phyloP scores from a whole-genome alignment of 163 green algal species.

The Scenedesmus sp. region DNA sequence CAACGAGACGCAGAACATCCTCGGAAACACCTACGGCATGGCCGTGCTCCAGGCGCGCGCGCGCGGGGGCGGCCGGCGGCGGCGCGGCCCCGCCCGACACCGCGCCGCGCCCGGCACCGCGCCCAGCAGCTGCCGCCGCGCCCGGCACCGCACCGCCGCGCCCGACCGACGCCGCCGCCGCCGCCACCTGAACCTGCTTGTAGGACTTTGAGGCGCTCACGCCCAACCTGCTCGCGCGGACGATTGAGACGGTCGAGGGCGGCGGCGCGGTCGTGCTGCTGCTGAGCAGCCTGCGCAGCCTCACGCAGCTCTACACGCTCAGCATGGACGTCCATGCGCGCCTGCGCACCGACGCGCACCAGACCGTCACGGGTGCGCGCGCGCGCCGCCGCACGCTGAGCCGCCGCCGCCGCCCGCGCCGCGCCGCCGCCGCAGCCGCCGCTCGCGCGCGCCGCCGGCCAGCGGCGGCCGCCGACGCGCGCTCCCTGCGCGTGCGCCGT shows the following conservation, averaged over 20 bases:
- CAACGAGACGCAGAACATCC: constrained; percentile 95
- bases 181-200: neutral
- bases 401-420: no score
- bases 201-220: constrained; percentile 99
- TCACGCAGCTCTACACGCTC: constrained; percentile 94
- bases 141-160: neutral
- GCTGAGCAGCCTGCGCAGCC: constrained; percentile 83
- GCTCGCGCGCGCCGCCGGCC: no score
- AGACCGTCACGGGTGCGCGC: constrained; percentile 72
- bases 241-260: constrained; percentile 98
- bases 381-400: no score
- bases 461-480: no score
- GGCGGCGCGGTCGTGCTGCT: constrained; percentile 95
- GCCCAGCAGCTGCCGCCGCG: neutral
- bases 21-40: constrained; percentile 99
- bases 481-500: no score
- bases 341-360: constrained; percentile 91
- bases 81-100: no score
- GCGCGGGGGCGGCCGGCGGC: no score
- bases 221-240: constrained; percentile 96
- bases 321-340: constrained; percentile 97
- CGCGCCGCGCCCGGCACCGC: neutral
- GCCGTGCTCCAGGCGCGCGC: constrained; percentile 94
- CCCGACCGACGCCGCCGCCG: neutral
- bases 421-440: no score